Conservation (phyloP, 352 stramenopile genomes). For the Globisporangium radiosum region DNA sequence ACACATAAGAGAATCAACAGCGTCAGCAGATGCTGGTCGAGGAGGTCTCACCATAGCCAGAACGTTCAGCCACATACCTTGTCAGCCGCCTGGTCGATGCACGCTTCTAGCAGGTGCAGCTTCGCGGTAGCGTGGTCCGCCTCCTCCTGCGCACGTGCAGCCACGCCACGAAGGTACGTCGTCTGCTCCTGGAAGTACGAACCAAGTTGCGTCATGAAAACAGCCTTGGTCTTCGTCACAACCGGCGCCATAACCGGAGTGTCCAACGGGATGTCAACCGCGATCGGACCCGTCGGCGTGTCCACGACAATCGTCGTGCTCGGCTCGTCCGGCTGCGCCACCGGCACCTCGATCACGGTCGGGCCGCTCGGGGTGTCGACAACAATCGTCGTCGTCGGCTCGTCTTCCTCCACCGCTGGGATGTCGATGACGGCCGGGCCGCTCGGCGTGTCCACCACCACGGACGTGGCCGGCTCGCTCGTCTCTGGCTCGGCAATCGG, state of each 20-base stretch:
- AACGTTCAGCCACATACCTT: background rate
- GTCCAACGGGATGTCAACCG: conserved; percentile 7
- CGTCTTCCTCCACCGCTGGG: background rate
- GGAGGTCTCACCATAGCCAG: no score
- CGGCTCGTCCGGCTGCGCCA: conserved; percentile 2
- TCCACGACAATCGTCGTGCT: conserved; percentile 8
- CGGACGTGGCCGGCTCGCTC: no score
- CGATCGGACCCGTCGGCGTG: conserved; percentile 3
- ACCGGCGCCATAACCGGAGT: background rate
- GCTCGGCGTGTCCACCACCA: no score
- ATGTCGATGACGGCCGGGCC: no score
- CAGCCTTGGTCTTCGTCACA: background rate
- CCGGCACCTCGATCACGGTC: background rate
- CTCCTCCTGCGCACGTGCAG: background rate
- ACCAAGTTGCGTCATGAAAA: background rate
- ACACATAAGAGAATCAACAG: background rate
- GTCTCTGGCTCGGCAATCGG: no score
- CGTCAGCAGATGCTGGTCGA: no score
- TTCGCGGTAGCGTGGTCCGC: background rate
- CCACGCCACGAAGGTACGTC: background rate
- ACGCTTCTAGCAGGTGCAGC: background rate
- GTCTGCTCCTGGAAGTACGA: background rate
- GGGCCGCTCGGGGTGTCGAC: conserved; percentile 6
- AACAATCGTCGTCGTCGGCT: conserved; percentile 1
- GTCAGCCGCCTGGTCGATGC: background rate